phyloP scores from a whole-genome alignment of 352 stramenopile genomes.

The Globisporangium perplexum region DNA sequence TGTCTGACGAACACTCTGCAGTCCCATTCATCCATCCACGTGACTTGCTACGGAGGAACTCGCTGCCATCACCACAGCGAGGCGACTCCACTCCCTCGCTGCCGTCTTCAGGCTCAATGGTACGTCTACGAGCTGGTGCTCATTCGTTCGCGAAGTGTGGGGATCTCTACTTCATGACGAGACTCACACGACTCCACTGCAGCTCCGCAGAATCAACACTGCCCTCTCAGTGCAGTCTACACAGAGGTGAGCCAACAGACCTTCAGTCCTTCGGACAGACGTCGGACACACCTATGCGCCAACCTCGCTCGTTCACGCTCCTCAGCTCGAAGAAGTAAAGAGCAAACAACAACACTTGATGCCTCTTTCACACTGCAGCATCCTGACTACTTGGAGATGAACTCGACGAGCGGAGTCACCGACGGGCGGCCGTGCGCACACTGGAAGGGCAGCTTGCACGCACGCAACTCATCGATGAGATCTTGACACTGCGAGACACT shows the following conservation, averaged over 20 bases:
- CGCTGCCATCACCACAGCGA: slow-evolving; percentile 27
- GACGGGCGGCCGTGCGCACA: slow-evolving; percentile 88
- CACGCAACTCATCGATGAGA: slow-evolving; percentile 64
- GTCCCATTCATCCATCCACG: slow-evolving; percentile 23
- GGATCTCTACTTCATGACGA: not conserved
- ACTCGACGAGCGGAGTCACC: slow-evolving; percentile 81
- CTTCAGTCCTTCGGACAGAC: not conserved
- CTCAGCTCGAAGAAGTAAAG: not conserved
- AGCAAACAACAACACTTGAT: not conserved
- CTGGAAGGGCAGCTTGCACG: slow-evolving; percentile 85
- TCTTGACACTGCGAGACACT: slow-evolving; percentile 57
- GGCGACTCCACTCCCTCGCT: slow-evolving; percentile 17
- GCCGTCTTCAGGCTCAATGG: slow-evolving; percentile 58
- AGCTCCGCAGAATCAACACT: slow-evolving; percentile 64
- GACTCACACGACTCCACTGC: not conserved
- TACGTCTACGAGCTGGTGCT: slow-evolving; percentile 10
- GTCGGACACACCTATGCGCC: not conserved
- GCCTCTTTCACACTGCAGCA: not conserved
- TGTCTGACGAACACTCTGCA: not conserved
- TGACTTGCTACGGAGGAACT: slow-evolving; percentile 38
- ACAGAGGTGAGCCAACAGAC: slow-evolving; percentile 2
- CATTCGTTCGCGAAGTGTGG: not conserved
- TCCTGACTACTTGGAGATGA: slow-evolving; percentile 19
- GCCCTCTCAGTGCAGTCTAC: slow-evolving; percentile 35
- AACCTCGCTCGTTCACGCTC: not conserved